Percentiles rank a stretch among this genome's conserved stretches.
Evolutionary conservation across 352 stramenopile species (phyloP).

Genomic region (Globisporangium solare): DNA sequence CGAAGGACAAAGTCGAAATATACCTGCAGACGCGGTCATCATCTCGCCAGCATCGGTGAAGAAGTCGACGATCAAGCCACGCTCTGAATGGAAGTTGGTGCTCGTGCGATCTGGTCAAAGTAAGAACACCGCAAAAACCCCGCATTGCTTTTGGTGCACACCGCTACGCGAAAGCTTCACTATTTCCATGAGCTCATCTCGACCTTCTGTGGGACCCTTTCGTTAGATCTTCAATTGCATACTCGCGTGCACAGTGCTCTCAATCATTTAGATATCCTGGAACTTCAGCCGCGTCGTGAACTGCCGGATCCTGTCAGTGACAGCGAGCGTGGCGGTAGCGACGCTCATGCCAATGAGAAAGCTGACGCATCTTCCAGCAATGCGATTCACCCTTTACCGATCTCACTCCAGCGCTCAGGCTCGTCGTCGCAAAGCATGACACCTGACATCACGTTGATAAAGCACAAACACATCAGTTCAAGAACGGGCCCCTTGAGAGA

Average conservation of each 20-base stretch:
- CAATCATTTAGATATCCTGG: slow-evolving; percentile 30
- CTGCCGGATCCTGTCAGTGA: not conserved
- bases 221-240: slow-evolving; percentile 13
- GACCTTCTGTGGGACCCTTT: not conserved
- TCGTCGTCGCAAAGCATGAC: not conserved
- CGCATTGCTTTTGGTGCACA: not conserved
- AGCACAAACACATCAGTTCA: too few relatives aligned
- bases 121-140: slow-evolving; percentile 3
- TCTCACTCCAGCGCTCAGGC: not conserved
- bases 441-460: too few relatives aligned
- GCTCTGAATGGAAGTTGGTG: slow-evolving; percentile 1
- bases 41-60: not conserved
- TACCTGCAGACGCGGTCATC: not conserved
- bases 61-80: not conserved
- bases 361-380: slow-evolving; percentile 15
- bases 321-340: slow-evolving; percentile 2
- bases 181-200: not conserved
- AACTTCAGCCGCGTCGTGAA: slow-evolving; percentile 16
- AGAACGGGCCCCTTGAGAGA: too few relatives aligned
- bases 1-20: not conserved
- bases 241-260: slow-evolving; percentile 16
- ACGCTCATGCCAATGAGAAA: slow-evolving; percentile 5
- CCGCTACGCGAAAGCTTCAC: not conserved
- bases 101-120: slow-evolving; percentile 7
- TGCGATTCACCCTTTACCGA: slow-evolving; percentile 5